phyloP scores from a whole-genome alignment of 1,284 basidiomycete genomes.

The Naganishia sp. region DNA sequence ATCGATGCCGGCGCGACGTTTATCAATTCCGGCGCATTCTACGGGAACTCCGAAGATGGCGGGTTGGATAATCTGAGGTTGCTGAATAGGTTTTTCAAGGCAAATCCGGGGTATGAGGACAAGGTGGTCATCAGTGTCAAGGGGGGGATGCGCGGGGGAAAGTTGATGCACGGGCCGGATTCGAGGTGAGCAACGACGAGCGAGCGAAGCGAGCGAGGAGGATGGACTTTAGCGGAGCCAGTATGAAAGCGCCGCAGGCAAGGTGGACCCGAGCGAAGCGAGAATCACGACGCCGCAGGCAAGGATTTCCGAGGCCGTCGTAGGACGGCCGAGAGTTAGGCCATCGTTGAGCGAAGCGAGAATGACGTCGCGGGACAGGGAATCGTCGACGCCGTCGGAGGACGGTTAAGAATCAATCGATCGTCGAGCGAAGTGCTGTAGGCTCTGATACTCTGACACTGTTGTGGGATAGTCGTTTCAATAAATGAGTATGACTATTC shows the following conservation, averaged over 20 bases:
- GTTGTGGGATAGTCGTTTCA: too few species aligned
- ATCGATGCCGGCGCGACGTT: conserved; percentile 60
- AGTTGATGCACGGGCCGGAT: conserved; percentile 34
- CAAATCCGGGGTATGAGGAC: conserved; percentile 61
- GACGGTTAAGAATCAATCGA: too few species aligned
- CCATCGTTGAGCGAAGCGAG: too few species aligned
- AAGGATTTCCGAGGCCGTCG: not conserved
- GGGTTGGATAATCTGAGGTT: conserved; percentile 47
- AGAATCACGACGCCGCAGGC: too few species aligned
- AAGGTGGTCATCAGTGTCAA: conserved; percentile 60
- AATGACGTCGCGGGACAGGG: too few species aligned
- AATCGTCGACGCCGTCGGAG: too few species aligned
- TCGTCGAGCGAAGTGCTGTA: too few species aligned
- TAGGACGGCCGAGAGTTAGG: not conserved
- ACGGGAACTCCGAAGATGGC: conserved; percentile 41
- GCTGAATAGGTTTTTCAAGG: conserved; percentile 49
- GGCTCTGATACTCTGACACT: too few species aligned
- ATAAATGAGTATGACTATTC: too few species aligned
- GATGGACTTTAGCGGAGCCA: conserved; percentile 22
- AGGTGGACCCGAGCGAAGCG: too few species aligned
- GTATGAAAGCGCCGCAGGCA: too few species aligned
- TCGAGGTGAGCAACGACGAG: conserved; percentile 19
- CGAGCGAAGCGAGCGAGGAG: conserved; percentile 35
- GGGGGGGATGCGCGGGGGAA: conserved; percentile 52
- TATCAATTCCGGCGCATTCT: conserved; percentile 51